Conservation (phyloP, 208 protist species). For the Wallacemonas sp. region DNA sequence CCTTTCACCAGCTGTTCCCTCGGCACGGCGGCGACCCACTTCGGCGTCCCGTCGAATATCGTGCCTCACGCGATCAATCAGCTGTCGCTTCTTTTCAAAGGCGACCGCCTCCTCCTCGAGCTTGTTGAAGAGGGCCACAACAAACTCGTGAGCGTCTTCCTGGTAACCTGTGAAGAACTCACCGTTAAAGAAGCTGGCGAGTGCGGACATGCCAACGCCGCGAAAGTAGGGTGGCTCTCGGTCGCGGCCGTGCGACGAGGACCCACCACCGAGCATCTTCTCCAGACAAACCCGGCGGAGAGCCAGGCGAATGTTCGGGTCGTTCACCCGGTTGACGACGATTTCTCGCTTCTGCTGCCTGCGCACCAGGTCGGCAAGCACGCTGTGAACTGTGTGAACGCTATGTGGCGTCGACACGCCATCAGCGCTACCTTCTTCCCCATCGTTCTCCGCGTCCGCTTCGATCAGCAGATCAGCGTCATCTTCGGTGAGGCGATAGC, state of each 20-base stretch:
- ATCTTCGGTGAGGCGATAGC: slow-evolving; percentile 3
- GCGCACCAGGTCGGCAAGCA: slow-evolving; percentile 13
- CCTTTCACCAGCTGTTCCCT: too few species aligned
- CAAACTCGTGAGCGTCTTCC: slow-evolving; percentile 85
- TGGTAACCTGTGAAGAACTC: slow-evolving; percentile 77
- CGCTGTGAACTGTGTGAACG: slow-evolving; percentile 22
- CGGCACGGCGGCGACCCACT: too few species aligned
- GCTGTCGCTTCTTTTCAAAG: slow-evolving; percentile 19
- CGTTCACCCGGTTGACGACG: not conserved
- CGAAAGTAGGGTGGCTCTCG: not conserved
- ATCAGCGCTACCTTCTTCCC: not conserved
- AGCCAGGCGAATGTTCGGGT: not conserved
- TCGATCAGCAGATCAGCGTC: slow-evolving; percentile 4
- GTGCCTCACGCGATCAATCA: too few species aligned
- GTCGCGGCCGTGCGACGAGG: not conserved
- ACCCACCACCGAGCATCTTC: not conserved
- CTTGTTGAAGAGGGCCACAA: slow-evolving; percentile 52
- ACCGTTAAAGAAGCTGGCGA: slow-evolving; percentile 31
- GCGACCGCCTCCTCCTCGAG: slow-evolving; percentile 65
- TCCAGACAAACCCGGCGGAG: not conserved
- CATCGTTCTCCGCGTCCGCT: not conserved
- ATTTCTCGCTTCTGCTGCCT: slow-evolving; percentile 16
- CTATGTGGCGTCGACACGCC: not conserved
- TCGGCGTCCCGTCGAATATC: too few species aligned
- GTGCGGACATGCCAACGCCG: slow-evolving; percentile 24